Evolutionary conservation across 1,139 yeast species (phyloP).

Genomic region (Suhomyces ambrosiae): DNA sequence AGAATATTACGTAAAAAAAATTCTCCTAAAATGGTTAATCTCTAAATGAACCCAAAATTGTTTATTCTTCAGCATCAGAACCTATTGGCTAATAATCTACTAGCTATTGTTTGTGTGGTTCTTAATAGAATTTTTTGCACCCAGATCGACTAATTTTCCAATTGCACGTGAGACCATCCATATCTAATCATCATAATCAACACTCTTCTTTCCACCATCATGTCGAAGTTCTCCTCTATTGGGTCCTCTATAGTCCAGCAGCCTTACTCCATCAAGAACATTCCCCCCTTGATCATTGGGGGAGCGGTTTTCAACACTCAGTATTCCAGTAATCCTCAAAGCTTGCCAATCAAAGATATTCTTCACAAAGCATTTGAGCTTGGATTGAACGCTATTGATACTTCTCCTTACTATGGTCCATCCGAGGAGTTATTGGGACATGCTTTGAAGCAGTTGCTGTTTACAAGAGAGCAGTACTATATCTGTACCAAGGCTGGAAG

Average conservation of each 20-base stretch:
- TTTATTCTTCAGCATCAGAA: no score
- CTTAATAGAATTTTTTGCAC: no score
- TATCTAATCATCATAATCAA: no score
- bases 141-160: no score
- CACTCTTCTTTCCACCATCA: no score
- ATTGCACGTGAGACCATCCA: no score
- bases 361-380: constrained; percentile 59
- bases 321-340: constrained; percentile 66
- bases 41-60: no score
- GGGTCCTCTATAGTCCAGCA: constrained; percentile 13
- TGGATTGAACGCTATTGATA: constrained; percentile 81
- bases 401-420: constrained; percentile 92
- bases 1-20: no score
- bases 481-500: constrained; percentile 91
- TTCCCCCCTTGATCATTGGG: constrained; percentile 72
- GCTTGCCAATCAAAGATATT: constrained; percentile 59
- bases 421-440: constrained; percentile 75
- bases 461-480: constrained; percentile 63
- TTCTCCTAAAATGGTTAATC: no score
- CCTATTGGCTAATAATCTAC: no score
- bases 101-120: no score
- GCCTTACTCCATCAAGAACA: constrained; percentile 31
- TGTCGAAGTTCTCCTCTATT: no score
- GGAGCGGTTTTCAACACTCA: constrained; percentile 86
- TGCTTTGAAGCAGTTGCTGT: constrained; percentile 52